phyloP scores from a whole-genome alignment of 345 rosid genomes.

The Brassica cretica region DNA sequence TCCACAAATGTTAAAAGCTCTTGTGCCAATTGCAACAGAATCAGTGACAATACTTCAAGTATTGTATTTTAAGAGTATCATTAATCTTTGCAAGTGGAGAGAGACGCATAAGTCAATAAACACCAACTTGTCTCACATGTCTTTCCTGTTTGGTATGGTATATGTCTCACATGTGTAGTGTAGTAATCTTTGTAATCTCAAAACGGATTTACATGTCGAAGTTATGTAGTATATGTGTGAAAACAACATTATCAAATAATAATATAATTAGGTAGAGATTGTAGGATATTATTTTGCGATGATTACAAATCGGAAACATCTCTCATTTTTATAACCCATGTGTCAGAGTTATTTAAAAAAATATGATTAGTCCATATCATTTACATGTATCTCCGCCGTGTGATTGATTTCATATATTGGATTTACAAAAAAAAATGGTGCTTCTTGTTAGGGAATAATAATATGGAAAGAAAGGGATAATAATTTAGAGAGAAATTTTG shows the following conservation, averaged over 20 bases:
- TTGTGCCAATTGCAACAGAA: neutral
- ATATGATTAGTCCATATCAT: slow-evolving; percentile 20
- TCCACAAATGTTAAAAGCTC: neutral
- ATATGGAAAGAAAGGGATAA: slow-evolving; percentile 8
- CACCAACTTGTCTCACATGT: slow-evolving; percentile 39
- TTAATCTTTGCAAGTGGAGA: slow-evolving; percentile 33
- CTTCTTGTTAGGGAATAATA: slow-evolving; percentile 14
- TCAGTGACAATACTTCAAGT: slow-evolving; percentile 4
- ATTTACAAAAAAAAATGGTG: neutral
- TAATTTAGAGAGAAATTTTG: slow-evolving; percentile 14
- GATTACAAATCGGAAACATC: slow-evolving; percentile 29
- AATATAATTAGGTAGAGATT: slow-evolving; percentile 29
- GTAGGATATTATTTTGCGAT: slow-evolving; percentile 16
- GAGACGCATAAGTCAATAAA: slow-evolving; percentile 31
- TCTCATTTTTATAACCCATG: slow-evolving; percentile 23
- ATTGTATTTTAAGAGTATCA: slow-evolving; percentile 21
- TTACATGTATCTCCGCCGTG: slow-evolving; percentile 23
- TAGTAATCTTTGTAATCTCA: slow-evolving; percentile 25
- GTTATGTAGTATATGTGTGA: neutral
- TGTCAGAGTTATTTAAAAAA: slow-evolving; percentile 24
- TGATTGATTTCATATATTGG: slow-evolving; percentile 22
- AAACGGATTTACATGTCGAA: slow-evolving; percentile 34
- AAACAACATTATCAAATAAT: slow-evolving; percentile 10
- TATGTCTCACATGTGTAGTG: slow-evolving; percentile 33
- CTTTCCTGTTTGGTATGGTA: slow-evolving; percentile 30